These are phyloP conservation scores for Dendrobium huoshanense DNA, from an alignment of 106 monocot genomes.

Conservation along the genomic window DNA sequence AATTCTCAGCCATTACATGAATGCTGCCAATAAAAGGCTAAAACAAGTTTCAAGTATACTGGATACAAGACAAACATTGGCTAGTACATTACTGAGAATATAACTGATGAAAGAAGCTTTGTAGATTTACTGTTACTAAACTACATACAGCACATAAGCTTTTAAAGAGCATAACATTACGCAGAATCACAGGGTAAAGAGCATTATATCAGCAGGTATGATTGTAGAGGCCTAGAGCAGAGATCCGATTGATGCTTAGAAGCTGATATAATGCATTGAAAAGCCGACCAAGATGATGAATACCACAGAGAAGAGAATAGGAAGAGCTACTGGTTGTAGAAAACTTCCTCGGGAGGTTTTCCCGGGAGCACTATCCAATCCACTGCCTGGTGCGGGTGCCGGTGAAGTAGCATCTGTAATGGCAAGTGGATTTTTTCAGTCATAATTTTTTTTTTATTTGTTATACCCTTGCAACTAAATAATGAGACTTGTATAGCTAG, in stretches of 20 bases:
- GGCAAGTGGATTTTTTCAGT: background rate
- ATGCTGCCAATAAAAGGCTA: too few species aligned
- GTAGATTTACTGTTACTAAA: background rate
- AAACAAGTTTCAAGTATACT: background rate
- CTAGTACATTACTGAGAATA: background rate
- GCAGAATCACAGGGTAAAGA: background rate
- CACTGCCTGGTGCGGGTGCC: background rate
- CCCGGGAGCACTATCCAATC: background rate
- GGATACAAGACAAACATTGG: background rate
- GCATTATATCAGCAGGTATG: background rate
- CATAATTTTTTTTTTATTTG: too few species aligned
- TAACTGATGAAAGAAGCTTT: background rate
- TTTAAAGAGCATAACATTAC: background rate
- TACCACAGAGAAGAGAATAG: slow-evolving; percentile 1
- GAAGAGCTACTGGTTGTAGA: background rate
- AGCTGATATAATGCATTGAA: background rate
- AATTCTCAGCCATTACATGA: too few species aligned
- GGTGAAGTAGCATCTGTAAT: background rate
- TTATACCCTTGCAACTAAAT: too few species aligned
- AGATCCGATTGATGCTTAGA: slow-evolving; percentile 2
- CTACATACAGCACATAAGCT: background rate
- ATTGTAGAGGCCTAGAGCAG: background rate
- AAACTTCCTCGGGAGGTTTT: background rate
- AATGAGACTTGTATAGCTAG: too few species aligned
- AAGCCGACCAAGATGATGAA: slow-evolving; percentile 4